phyloP scores from a whole-genome alignment of 1,284 basidiomycete species.

The Peniophora sp. region DNA sequence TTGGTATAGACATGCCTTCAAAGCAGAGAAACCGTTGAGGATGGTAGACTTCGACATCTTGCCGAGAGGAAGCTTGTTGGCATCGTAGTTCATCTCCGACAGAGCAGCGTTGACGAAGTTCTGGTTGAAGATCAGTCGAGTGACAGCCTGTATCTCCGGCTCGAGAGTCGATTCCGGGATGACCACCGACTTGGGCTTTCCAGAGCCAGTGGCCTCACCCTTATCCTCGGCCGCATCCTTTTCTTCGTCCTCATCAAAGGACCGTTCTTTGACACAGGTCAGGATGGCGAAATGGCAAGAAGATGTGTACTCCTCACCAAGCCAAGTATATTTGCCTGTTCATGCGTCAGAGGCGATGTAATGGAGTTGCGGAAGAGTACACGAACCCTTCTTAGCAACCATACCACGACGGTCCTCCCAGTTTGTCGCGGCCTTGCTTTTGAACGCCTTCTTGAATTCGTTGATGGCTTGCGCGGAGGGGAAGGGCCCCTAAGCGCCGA shows the following conservation, averaged over 20 bases:
- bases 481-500: slow-evolving; percentile 27
- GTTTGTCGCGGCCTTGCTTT: slow-evolving; percentile 38
- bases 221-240: slow-evolving; percentile 26
- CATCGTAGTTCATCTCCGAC: slow-evolving; percentile 66
- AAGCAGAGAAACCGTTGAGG: slow-evolving; percentile 46
- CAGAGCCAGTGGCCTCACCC: slow-evolving; percentile 24
- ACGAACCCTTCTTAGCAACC: slow-evolving; percentile 42
- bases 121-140: slow-evolving; percentile 49
- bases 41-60: slow-evolving; percentile 52
- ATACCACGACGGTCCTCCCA: slow-evolving; percentile 52
- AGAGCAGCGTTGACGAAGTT: slow-evolving; percentile 48
- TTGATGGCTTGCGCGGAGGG: slow-evolving; percentile 27
- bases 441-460: slow-evolving; percentile 60
- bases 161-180: slow-evolving; percentile 41
- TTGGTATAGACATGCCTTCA: slow-evolving; percentile 32
- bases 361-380: too few relatives aligned
- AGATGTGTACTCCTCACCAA: slow-evolving; percentile 28
- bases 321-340: slow-evolving; percentile 53
- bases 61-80: slow-evolving; percentile 59
- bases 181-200: slow-evolving; percentile 30
- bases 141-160: slow-evolving; percentile 42
- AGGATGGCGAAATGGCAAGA: not conserved
- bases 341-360: not conserved
- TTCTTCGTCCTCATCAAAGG: slow-evolving; percentile 40
- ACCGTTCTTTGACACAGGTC: slow-evolving; percentile 34